Evolutionary conservation across 1,284 basidiomycete genomes (phyloP).

Genomic region (Xerocomus tenax): DNA sequence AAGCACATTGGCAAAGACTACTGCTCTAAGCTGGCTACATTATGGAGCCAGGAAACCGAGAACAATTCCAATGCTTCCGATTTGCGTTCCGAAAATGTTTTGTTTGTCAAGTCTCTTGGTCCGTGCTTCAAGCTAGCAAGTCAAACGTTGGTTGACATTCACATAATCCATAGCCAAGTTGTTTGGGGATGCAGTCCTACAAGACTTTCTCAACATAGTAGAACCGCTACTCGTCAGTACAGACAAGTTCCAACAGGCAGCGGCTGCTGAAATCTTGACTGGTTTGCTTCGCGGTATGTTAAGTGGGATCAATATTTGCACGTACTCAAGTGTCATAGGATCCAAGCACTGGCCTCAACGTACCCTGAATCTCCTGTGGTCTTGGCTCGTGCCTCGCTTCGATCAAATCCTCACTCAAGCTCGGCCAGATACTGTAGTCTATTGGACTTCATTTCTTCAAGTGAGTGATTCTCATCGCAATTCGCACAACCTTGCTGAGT

Average conservation of each 20-base stretch:
- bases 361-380: constrained; percentile 61
- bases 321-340: constrained; percentile 40
- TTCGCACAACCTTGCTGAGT: constrained; percentile 3
- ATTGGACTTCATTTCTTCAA: constrained; percentile 63
- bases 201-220: constrained; percentile 45
- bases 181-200: constrained; percentile 50
- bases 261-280: constrained; percentile 78
- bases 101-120: constrained; percentile 66
- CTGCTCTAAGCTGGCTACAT: constrained; percentile 47
- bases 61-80: constrained; percentile 45
- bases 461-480: constrained; percentile 29
- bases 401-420: constrained; percentile 69
- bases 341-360: constrained; percentile 83
- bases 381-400: constrained; percentile 70
- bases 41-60: constrained; percentile 69
- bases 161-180: constrained; percentile 47
- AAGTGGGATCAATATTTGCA: background rate
- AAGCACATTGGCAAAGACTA: constrained; percentile 49
- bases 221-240: constrained; percentile 58
- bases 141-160: constrained; percentile 2
- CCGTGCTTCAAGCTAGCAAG: constrained; percentile 13
- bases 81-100: constrained; percentile 56
- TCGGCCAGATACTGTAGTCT: constrained; percentile 73
- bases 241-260: constrained; percentile 89
- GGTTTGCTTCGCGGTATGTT: constrained; percentile 60